Percentiles rank a stretch among this genome's conserved stretches.
phyloP scores from a whole-genome alignment of 1,284 basidiomycete genomes.

The Flammula alnicola region DNA sequence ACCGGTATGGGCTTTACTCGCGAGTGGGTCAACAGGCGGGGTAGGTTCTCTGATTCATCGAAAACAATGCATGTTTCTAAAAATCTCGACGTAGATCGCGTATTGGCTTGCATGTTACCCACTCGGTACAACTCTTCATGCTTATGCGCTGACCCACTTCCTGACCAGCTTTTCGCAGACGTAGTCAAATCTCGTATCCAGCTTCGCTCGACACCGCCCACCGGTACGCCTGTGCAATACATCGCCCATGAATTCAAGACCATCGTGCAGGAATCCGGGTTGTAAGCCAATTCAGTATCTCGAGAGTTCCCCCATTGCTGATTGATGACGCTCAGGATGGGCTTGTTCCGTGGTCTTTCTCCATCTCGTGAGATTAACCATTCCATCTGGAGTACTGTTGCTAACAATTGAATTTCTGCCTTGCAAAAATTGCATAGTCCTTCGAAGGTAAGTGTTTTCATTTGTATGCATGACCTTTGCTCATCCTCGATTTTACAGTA shows the following conservation, averaged over 20 bases:
- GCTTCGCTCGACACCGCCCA: constrained; percentile 77
- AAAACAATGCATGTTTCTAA: neutral
- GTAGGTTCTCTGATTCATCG: constrained; percentile 47
- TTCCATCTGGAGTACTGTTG: neutral
- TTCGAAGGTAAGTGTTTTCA: constrained; percentile 56
- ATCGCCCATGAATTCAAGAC: constrained; percentile 72
- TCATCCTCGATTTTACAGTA: constrained; percentile 49
- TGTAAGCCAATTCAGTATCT: constrained; percentile 51
- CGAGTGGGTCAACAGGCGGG: constrained; percentile 89
- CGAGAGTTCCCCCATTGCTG: neutral
- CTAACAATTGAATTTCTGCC: constrained; percentile 3
- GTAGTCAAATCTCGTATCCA: constrained; percentile 93
- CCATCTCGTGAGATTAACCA: constrained; percentile 22
- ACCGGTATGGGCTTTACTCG: constrained; percentile 89
- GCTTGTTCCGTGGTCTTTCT: constrained; percentile 22
- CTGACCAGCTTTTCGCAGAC: constrained; percentile 49
- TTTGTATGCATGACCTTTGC: too few relatives aligned
- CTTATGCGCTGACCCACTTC: neutral
- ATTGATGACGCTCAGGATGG: constrained; percentile 7
- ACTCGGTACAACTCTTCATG: constrained; percentile 46
- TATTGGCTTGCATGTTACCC: constrained; percentile 97
- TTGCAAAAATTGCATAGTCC: constrained; percentile 40
- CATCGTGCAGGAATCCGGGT: constrained; percentile 77
- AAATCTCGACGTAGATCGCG: constrained; percentile 56
- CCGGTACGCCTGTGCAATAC: constrained; percentile 81